Conservation (phyloP, 352 stramenopile genomes). For the Phytophthora meadii region DNA sequence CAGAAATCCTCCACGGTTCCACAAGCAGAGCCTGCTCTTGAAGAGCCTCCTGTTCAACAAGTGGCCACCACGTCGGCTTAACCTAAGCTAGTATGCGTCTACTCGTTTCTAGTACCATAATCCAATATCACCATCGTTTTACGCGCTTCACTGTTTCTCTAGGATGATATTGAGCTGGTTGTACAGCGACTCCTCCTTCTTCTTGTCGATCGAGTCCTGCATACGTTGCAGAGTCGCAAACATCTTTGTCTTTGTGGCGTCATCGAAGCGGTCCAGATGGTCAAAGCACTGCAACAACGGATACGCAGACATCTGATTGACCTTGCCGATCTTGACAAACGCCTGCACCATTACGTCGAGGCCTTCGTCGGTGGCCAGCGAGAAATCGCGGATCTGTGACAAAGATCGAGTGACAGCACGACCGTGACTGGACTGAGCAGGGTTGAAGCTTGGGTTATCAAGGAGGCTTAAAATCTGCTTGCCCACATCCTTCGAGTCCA, state of each 20-base stretch:
- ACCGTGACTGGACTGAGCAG: slow-evolving; percentile 73
- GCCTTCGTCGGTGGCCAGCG: slow-evolving; percentile 77
- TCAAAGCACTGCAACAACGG: slow-evolving; percentile 84
- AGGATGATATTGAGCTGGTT: slow-evolving; percentile 87
- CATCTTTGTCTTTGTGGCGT: slow-evolving; percentile 64
- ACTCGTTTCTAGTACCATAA: slow-evolving; percentile 34
- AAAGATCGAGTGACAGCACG: slow-evolving; percentile 68
- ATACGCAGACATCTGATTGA: slow-evolving; percentile 89
- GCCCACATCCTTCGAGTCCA: slow-evolving; percentile 69
- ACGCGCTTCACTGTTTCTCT: slow-evolving; percentile 9
- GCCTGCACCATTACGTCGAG: slow-evolving; percentile 73
- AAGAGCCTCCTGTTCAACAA: slow-evolving; percentile 33
- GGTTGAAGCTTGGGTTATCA: slow-evolving; percentile 75
- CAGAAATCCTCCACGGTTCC: slow-evolving; percentile 7
- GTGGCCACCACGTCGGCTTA: slow-evolving; percentile 30
- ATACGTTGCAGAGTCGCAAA: slow-evolving; percentile 64
- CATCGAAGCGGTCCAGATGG: slow-evolving; percentile 76
- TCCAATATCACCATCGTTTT: slow-evolving; percentile 15
- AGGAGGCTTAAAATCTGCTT: slow-evolving; percentile 77
- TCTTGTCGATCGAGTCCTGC: slow-evolving; percentile 81
- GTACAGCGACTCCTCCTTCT: slow-evolving; percentile 84
- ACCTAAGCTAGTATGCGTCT: slow-evolving; percentile 24
- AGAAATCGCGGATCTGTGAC: slow-evolving; percentile 80
- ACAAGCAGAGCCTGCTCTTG: slow-evolving; percentile 16
- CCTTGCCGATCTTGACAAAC: slow-evolving; percentile 83